Evolutionary conservation across 2,329 filamentous ascomycete species (phyloP).

Genomic region (Microdochium paspali): DNA sequence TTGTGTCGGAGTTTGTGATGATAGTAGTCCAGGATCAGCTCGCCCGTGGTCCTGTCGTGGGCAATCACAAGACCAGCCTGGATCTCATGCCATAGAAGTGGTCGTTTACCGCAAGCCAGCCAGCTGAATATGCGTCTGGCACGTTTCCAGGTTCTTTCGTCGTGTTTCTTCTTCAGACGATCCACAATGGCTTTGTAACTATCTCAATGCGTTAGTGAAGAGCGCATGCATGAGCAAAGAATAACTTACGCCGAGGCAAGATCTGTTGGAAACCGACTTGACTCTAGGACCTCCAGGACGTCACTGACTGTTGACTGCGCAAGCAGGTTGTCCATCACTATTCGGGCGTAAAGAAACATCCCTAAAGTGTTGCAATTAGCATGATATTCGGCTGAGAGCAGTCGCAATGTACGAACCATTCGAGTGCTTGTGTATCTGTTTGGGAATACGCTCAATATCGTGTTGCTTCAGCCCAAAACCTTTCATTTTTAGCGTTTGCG

Average conservation of each 20-base stretch:
- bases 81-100: conserved; percentile 30
- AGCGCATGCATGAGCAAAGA: not conserved
- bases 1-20: conserved; percentile 11
- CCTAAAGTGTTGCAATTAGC: conserved; percentile 8
- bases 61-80: conserved; percentile 22
- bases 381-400: not conserved
- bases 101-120: conserved; percentile 27
- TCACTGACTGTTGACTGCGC: conserved; percentile 8
- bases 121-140: conserved; percentile 25
- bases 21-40: conserved; percentile 10
- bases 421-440: not conserved
- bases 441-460: not conserved
- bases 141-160: conserved; percentile 10
- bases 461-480: not conserved
- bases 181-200: conserved; percentile 20
- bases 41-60: conserved; percentile 1
- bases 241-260: conserved; percentile 6
- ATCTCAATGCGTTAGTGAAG: not conserved
- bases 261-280: conserved; percentile 6
- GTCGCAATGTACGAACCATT: not conserved
- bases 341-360: conserved; percentile 21
- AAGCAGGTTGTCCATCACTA: conserved; percentile 18
- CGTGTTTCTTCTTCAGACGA: conserved; percentile 7
- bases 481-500: not conserved
- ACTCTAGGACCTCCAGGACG: conserved; percentile 11